These are phyloP conservation scores for Vachellia collinsii DNA, from an alignment of 306 rosid genomes.

Conservation along the genomic window DNA sequence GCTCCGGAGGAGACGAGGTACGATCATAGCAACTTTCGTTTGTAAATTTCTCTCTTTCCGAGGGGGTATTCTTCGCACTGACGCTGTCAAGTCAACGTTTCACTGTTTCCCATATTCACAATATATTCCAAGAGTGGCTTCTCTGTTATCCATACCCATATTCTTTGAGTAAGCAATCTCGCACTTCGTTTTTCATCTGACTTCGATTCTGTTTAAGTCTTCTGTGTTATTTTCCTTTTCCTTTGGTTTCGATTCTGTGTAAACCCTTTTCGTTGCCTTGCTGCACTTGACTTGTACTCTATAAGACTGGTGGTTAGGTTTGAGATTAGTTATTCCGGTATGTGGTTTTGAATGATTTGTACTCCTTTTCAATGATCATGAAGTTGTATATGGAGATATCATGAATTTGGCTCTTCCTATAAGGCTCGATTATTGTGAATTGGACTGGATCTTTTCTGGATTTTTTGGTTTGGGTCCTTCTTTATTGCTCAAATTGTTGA, in stretches of 20 bases:
- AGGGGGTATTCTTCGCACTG: background rate
- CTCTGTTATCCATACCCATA: background rate
- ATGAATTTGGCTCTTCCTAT: too few relatives aligned
- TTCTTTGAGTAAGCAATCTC: background rate
- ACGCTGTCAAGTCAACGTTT: conserved; percentile 34
- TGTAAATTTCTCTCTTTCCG: too few relatives aligned
- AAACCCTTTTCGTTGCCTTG: background rate
- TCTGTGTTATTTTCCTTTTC: background rate
- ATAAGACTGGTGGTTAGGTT: too few relatives aligned
- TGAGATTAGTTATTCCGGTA: too few relatives aligned
- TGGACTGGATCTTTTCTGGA: background rate
- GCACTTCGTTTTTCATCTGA: background rate
- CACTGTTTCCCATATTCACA: background rate
- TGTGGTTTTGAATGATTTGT: background rate
- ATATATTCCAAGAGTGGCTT: background rate
- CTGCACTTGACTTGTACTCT: background rate
- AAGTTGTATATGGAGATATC: too few relatives aligned
- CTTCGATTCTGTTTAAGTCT: too few relatives aligned
- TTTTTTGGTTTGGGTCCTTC: background rate
- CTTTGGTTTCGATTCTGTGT: background rate
- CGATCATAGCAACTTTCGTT: too few relatives aligned
- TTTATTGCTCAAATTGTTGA: background rate
- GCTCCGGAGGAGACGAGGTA: too few relatives aligned
- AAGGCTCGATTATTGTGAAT: background rate
- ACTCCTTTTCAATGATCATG: too few relatives aligned